Conservation (phyloP, 2,329 filamentous ascomycete species). For the Aspergillus cejpii region DNA sequence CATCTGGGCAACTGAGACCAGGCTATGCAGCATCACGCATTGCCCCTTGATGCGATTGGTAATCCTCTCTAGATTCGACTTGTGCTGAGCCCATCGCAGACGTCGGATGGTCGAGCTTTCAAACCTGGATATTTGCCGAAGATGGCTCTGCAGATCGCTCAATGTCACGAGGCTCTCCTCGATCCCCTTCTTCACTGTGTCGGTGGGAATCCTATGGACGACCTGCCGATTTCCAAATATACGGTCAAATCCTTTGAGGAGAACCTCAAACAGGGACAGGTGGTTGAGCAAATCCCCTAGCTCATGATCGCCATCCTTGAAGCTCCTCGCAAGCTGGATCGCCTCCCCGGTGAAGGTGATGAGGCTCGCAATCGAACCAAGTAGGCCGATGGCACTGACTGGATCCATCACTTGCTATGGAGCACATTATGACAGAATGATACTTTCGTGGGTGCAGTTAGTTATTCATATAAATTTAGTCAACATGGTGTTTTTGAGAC, state of each 20-base stretch:
- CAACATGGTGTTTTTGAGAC: no score
- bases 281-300: not conserved
- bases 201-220: not conserved
- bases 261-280: not conserved
- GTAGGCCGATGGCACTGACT: not conserved
- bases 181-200: not conserved
- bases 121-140: not conserved
- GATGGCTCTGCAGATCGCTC: not conserved
- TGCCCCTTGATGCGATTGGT: not conserved
- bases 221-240: not conserved
- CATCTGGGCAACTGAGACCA: not conserved
- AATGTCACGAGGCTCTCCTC: not conserved
- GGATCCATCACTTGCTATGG: not conserved
- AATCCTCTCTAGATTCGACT: not conserved
- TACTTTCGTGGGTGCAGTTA: no score
- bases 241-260: not conserved
- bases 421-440: not conserved
- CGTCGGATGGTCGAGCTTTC: not conserved
- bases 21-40: not conserved
- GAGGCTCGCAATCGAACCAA: not conserved
- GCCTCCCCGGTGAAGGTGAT: not conserved
- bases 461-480: no score
- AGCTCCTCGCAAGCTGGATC: not conserved
- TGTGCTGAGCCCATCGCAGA: not conserved
- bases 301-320: not conserved